phyloP scores from a whole-genome alignment of 768 basidiomycete genomes.

The Tephrocybe sp. region DNA sequence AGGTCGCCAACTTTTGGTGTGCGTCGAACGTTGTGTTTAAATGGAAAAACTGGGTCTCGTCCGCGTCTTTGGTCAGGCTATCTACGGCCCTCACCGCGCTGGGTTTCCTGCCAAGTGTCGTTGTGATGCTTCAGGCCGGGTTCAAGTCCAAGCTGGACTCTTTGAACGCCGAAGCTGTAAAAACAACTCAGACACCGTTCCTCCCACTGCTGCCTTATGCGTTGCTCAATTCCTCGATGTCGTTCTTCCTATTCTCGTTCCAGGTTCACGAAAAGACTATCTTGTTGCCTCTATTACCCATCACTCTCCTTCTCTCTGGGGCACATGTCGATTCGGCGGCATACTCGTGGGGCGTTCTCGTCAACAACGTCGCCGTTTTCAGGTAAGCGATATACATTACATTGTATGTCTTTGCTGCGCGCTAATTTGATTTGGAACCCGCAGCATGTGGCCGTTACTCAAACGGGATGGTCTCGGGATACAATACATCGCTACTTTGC shows the following conservation, averaged over 20 bases:
- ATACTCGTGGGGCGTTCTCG: conserved; percentile 70
- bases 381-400: conserved; percentile 53
- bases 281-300: conserved; percentile 79
- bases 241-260: conserved; percentile 96
- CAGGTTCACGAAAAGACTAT: conserved; percentile 97
- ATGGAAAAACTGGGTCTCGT: conserved; percentile 63
- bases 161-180: conserved; percentile 15
- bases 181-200: conserved; percentile 41
- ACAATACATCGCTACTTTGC: conserved; percentile 66
- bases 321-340: conserved; percentile 52
- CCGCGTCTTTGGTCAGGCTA: conserved; percentile 55
- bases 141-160: conserved; percentile 20
- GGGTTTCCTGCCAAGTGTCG: conserved; percentile 68
- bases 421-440: not conserved
- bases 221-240: conserved; percentile 78
- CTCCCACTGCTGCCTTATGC: conserved; percentile 77
- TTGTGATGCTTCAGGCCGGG: conserved; percentile 39
- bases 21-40: conserved; percentile 87
- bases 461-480: conserved; percentile 74
- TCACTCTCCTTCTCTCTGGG: conserved; percentile 72
- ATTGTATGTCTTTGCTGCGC: not conserved
- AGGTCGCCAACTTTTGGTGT: conserved; percentile 98
- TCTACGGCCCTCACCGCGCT: conserved; percentile 66
- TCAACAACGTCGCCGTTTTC: conserved; percentile 85
- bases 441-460: conserved; percentile 93